Base-by-base conservation (phyloP, 768 basidiomycete species). In the Boletus vermiculosoides region DNA sequence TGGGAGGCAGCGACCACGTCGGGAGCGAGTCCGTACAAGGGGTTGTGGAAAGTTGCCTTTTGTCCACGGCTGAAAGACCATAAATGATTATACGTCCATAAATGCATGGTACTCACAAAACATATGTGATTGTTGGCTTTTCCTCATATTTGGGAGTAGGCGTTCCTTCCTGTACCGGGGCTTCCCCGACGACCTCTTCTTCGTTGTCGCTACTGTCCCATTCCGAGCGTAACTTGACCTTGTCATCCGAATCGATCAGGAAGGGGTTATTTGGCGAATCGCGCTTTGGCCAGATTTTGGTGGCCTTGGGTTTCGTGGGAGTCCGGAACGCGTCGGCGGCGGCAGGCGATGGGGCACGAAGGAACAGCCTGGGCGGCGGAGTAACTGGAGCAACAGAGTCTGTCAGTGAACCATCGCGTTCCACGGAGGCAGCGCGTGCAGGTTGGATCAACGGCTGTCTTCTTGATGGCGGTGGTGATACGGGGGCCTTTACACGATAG, bases 231-330 rank as follows among this genome's bases (percentile, higher is more conserved):
- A 36, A 49, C 30, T 55, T 45, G 41, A 54, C 66, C 9, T 67
- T 64, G 39, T 68, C 61, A 18, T 58, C 45, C 12, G 66, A 60
- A 1, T 78, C 78, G 25, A 71, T 74, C 12, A 90, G 76, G 76
- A 90, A 90, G 0, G 88, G 88, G 56, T 90, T 90, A 58, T 85
- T 78, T 1, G 86, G 87, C 4, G 87, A 86, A 68, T 88, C 86
- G 18, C 83, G 82, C 54, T 73, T 69, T 42, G 77, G 73, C 52
- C 64, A 64, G 40, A 69, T 68, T 60, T 66, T 60, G 53, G 67
- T 74, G 16, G 66, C 65, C 48, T 73, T 75, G 1, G 77, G 67
- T 8, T 79, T 78, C 12, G 66, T 66, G n/a, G 78, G 77, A 9
- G 77, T 76, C 13, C 76, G 76, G 52, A 72, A 69, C 2, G 56